Conservation (phyloP, 352 stramenopile genomes). For the Phytophthora pseudosyringae region DNA sequence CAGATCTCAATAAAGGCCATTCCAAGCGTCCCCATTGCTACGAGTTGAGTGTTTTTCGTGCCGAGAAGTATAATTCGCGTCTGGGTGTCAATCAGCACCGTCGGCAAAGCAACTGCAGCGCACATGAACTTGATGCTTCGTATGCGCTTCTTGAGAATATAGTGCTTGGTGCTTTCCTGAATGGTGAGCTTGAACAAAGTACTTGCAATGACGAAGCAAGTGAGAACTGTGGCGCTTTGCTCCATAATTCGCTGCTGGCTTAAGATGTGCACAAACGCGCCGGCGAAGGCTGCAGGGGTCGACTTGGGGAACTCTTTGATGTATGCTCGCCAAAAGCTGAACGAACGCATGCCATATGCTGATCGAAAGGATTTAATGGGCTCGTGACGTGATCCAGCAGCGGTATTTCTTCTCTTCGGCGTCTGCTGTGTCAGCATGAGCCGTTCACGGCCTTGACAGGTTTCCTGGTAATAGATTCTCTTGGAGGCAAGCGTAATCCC, state of each 20-base stretch:
- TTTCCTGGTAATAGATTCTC: slow-evolving; percentile 24
- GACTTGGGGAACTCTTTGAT: slow-evolving; percentile 20
- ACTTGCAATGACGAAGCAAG: slow-evolving; percentile 28
- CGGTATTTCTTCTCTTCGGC: no score
- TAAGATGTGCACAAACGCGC: slow-evolving; percentile 32
- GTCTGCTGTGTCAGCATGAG: background rate
- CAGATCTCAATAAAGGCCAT: slow-evolving; percentile 45
- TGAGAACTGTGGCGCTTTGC: slow-evolving; percentile 1
- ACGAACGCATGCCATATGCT: background rate
- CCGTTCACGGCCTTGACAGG: slow-evolving; percentile 15
- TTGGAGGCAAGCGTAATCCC: slow-evolving; percentile 13
- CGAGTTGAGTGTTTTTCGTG: slow-evolving; percentile 20
- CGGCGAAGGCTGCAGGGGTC: slow-evolving; percentile 22
- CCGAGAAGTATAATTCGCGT: slow-evolving; percentile 44
- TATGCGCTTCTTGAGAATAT: slow-evolving; percentile 31
- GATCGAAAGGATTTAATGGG: no score
- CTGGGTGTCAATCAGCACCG: slow-evolving; percentile 51
- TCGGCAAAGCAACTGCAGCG: slow-evolving; percentile 39
- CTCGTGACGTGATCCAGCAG: no score
- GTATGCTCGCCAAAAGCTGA: slow-evolving; percentile 21
- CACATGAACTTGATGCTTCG: slow-evolving; percentile 44
- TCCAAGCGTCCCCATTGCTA: slow-evolving; percentile 26
- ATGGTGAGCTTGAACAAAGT: slow-evolving; percentile 40
- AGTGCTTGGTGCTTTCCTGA: slow-evolving; percentile 41
- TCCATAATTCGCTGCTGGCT: slow-evolving; percentile 21